A percentile compares a stretch with the other conserved stretches of the same genome.
Evolutionary conservation across 192 early-diverging fungal genomes (phyloP).

Genomic region (Phycomyces nitens): DNA sequence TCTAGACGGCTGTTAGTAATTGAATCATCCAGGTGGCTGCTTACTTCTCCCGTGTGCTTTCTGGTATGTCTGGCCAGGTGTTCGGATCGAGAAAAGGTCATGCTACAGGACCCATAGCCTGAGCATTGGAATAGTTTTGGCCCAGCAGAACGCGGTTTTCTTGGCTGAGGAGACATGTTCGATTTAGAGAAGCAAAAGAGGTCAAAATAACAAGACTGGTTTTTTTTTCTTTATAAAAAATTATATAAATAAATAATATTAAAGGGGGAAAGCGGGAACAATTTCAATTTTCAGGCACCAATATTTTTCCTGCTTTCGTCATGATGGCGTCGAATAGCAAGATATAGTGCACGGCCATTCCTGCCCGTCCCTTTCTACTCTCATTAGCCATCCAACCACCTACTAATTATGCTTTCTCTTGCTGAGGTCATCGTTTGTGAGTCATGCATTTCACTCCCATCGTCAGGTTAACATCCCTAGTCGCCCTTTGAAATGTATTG

Average conservation of each 20-base stretch:
- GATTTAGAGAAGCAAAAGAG: not conserved
- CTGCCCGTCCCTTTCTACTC: too few species aligned
- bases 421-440: too few species aligned
- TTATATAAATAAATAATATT: slow-evolving; percentile 5
- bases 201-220: not conserved
- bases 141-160: not conserved
- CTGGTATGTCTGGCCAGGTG: slow-evolving; percentile 50
- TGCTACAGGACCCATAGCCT: slow-evolving; percentile 51
- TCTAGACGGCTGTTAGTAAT: slow-evolving; percentile 33
- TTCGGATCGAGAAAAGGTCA: slow-evolving; percentile 55
- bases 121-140: slow-evolving; percentile 48
- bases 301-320: slow-evolving; percentile 4
- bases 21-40: slow-evolving; percentile 8
- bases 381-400: too few species aligned
- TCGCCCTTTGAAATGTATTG: too few species aligned
- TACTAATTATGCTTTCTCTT: too few species aligned
- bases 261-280: slow-evolving; percentile 2
- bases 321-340: slow-evolving; percentile 6
- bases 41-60: slow-evolving; percentile 42
- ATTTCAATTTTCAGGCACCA: not conserved
- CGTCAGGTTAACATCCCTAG: too few species aligned
- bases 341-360: not conserved
- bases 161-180: slow-evolving; percentile 1
- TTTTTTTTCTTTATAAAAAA: not conserved
- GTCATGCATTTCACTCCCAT: too few species aligned